phyloP scores from a whole-genome alignment of 495 filamentous ascomycete genomes.

The Annulohypoxylon moriforme region DNA sequence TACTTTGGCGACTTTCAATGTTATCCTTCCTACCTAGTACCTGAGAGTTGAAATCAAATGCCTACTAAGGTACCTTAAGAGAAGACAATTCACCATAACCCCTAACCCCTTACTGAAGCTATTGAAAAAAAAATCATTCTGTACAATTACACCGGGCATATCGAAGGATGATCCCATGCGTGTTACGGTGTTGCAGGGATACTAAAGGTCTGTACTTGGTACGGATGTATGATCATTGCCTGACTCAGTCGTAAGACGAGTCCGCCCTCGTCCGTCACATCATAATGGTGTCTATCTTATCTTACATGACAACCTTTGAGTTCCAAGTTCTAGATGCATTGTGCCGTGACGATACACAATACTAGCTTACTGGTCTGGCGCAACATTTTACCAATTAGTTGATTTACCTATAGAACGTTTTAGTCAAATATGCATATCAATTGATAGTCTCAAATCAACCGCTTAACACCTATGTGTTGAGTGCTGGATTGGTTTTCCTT shows the following conservation, averaged over 20 bases:
- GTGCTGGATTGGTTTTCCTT: neutral
- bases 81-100: neutral
- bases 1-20: too few species aligned
- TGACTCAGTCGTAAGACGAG: constrained; percentile 31
- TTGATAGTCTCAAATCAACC: neutral
- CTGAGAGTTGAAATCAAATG: neutral
- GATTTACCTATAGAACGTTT: neutral
- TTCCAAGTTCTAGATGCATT: neutral
- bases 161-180: constrained; percentile 2
- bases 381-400: neutral
- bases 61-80: neutral
- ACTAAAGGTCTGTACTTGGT: neutral
- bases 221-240: neutral
- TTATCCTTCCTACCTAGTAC: neutral
- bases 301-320: neutral
- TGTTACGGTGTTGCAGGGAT: neutral
- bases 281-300: constrained; percentile 9
- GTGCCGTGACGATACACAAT: neutral
- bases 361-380: neutral
- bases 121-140: neutral
- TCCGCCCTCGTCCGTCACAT: constrained; percentile 2
- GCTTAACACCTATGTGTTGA: neutral
- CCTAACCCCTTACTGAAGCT: neutral
- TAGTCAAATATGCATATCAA: too few species aligned
- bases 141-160: neutral